Evolutionary conservation across 2,329 filamentous ascomycete species (phyloP).

Genomic region (Tolypocladium ovalisporum): DNA sequence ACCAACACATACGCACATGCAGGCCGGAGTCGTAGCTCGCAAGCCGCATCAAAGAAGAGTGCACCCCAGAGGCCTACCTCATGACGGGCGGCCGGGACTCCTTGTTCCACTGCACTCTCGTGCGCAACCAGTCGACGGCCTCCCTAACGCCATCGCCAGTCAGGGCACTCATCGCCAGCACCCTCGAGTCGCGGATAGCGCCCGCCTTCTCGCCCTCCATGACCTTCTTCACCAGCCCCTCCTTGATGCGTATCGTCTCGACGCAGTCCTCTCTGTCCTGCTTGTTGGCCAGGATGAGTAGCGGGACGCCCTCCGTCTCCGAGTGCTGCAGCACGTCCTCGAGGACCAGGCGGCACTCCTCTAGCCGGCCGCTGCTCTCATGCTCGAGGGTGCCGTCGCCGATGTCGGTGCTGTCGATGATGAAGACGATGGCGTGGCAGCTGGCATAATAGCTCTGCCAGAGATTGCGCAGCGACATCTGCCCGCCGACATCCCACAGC

Average conservation of each 20-base stretch:
- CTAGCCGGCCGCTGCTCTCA: conserved; percentile 49
- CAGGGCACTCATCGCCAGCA: conserved; percentile 84
- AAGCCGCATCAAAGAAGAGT: not conserved
- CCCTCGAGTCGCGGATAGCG: conserved; percentile 79
- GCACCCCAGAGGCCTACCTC: conserved; percentile 46
- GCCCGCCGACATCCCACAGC: conserved; percentile 96
- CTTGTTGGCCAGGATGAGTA: conserved; percentile 92
- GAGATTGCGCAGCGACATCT: conserved; percentile 75
- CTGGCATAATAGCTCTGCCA: conserved; percentile 95
- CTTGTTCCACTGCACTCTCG: conserved; percentile 91
- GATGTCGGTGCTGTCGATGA: conserved; percentile 91
- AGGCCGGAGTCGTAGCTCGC: conserved; percentile 3
- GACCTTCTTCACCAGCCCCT: conserved; percentile 87
- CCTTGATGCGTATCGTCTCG: conserved; percentile 94
- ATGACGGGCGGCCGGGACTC: conserved; percentile 85
- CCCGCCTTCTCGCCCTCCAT: conserved; percentile 88
- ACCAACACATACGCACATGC: not conserved
- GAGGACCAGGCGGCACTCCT: conserved; percentile 81
- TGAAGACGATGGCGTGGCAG: conserved; percentile 95
- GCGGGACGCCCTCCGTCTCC: conserved; percentile 82
- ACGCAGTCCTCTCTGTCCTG: conserved; percentile 96
- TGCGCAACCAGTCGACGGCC: conserved; percentile 94
- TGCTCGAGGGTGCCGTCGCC: conserved; percentile 63
- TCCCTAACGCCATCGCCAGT: conserved; percentile 80
- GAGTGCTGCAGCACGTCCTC: conserved; percentile 82